Evolutionary conservation across 495 filamentous ascomycete species (phyloP).

Genomic region (Daldinia vernicosa): DNA sequence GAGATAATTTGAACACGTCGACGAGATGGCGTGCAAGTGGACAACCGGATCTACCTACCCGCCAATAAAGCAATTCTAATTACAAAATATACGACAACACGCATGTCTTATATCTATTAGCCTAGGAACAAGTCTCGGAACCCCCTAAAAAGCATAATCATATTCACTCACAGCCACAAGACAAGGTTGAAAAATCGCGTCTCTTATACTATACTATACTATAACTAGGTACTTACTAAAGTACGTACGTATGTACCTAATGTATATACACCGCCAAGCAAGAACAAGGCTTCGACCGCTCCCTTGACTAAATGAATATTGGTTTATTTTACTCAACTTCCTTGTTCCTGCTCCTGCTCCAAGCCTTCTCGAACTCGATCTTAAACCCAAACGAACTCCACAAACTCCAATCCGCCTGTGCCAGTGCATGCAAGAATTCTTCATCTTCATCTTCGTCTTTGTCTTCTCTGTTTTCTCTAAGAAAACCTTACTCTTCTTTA

Average conservation of each 20-base stretch:
- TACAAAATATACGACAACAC: not conserved
- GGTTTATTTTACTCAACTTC: not conserved
- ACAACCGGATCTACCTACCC: not conserved
- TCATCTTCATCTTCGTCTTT: conserved; percentile 22
- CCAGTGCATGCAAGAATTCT: conserved; percentile 3
- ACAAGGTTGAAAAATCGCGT: too few species aligned
- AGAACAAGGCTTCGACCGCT: too few species aligned
- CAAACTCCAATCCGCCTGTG: conserved; percentile 19
- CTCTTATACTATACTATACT: too few species aligned
- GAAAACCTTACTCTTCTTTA: conserved; percentile 18
- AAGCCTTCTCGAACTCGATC: not conserved
- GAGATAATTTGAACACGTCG: not conserved
- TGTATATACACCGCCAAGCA: too few species aligned
- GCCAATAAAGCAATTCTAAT: not conserved
- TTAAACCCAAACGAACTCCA: conserved; percentile 14
- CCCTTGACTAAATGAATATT: too few species aligned
- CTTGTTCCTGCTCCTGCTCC: not conserved
- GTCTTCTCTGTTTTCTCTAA: conserved; percentile 4
- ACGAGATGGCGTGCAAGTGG: not conserved
- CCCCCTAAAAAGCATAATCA: not conserved
- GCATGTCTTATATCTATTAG: not conserved
- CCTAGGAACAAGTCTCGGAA: not conserved
- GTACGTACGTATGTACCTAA: too few species aligned
- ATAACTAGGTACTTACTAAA: too few species aligned
- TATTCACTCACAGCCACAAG: too few species aligned